Evolutionary conservation across 495 filamentous ascomycete genomes (phyloP), one percentile per base, ranked within the genome.

Genomic region (Aspergillus nanangensis): DNA sequence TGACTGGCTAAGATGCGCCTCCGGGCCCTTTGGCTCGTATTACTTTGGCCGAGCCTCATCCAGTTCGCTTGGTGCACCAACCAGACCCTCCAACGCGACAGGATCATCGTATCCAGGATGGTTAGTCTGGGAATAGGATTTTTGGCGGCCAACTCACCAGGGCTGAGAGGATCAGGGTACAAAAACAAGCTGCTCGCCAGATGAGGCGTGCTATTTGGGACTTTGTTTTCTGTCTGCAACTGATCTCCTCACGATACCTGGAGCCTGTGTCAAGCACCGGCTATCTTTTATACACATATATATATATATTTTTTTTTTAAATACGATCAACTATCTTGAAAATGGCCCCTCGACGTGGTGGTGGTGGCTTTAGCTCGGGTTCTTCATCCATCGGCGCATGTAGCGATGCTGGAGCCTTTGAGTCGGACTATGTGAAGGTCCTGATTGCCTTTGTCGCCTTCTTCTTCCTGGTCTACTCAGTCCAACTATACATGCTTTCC

Each of bases 361-460:
- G 40, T 11, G 24, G 25, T 19, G 8, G 5, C 5, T 22, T 22
- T 31, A 15, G 40, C 9, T 27, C 18, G 27, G 21, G 10, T 9
- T 27, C 23, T 15, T 22, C 19, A 3, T 43, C 40, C 8, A 29
- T 11, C 15, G 18, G 15, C n/a, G 14, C 27, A 17, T 31, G 40
- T 20, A 18, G 22, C 17, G 23, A 29, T 27, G 15, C 39, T 29
- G 17, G 35, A 8, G 37, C 37, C 18, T 43, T 43, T 32, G 15
- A 7, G 13, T 5, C 37, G 2, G 33, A 24, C 0, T 20, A 14
- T 3, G 17, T 42, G 8, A 24, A 33, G 3, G 38, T 55, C 2
- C 21, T 36, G 20, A 35, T 58, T 11, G 48, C 50, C 8, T 58
- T 54, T 18, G 33, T 47, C 33, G 48, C 50, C 13, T 34, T 58